A percentile compares a stretch with the other conserved stretches of the same genome.
Conservation (phyloP, 2,329 filamentous ascomycete species). For the Cladorrhinum sp. region DNA sequence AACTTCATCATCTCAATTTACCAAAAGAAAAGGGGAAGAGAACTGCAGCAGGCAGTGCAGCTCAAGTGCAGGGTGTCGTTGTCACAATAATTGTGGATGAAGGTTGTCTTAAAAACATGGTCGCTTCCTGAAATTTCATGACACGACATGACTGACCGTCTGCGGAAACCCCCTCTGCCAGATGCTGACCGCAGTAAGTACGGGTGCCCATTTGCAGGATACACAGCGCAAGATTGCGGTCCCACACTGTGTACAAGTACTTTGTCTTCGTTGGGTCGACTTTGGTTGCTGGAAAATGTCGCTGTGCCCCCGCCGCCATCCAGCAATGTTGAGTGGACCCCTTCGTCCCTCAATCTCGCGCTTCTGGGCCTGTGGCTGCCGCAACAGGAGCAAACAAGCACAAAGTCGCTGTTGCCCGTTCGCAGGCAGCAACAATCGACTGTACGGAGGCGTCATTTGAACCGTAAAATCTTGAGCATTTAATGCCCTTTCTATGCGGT, state of each 20-base stretch:
- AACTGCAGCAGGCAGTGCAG: neutral
- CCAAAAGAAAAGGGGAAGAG: neutral
- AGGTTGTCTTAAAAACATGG: neutral
- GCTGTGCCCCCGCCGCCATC: neutral
- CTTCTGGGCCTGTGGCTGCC: neutral
- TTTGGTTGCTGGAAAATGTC: neutral
- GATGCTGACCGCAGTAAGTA: no score
- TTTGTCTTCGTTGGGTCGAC: no score
- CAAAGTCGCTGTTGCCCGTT: neutral
- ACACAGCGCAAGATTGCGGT: neutral
- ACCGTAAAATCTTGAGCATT: neutral
- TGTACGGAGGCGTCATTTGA: neutral
- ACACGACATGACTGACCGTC: no score
- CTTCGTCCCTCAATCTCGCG: neutral
- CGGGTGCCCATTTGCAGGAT: no score
- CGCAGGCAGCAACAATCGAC: neutral
- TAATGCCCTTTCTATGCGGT: no score
- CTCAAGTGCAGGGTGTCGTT: no score
- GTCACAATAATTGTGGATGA: neutral
- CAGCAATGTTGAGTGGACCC: neutral
- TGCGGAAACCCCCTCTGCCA: no score
- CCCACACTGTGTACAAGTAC: neutral
- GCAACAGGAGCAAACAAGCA: neutral
- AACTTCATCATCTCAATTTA: constrained; percentile 2
- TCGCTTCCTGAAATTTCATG: no score